Conservation (phyloP, 768 basidiomycete species). For the Dentipellis fragilis region DNA sequence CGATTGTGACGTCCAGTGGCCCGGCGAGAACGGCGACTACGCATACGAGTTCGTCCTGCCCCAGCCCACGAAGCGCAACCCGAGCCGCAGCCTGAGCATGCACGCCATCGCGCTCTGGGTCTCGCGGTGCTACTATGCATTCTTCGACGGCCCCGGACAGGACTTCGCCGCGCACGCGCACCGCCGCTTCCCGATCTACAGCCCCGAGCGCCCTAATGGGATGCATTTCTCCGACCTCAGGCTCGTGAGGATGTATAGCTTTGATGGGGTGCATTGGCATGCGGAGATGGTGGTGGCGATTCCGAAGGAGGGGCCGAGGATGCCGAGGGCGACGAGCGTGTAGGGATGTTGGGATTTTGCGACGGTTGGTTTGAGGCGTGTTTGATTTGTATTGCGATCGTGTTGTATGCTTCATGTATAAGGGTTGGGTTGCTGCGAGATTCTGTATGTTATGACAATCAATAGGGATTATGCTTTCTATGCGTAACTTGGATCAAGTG, state of each 20-base stretch:
- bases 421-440: too few species aligned
- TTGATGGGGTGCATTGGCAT: background rate
- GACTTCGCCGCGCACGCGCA: background rate
- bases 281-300: background rate
- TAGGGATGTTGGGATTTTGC: conserved; percentile 55
- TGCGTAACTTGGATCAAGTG: too few species aligned
- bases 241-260: background rate
- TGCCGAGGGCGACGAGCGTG: conserved; percentile 74
- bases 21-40: background rate
- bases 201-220: background rate
- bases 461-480: too few species aligned
- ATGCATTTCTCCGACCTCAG: background rate
- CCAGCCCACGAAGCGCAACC: too few species aligned
- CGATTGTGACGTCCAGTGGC: background rate
- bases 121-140: background rate
- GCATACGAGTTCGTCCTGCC: background rate
- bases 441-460: too few species aligned
- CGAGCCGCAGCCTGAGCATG: background rate
- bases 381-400: too few species aligned
- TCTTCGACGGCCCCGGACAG: background rate
- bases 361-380: too few species aligned
- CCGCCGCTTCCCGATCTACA: background rate
- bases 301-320: conserved; percentile 42
- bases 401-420: too few species aligned
- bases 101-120: background rate